These are phyloP conservation scores for Solanum paucissectum DNA, from an alignment of 257 asterid species.

Conservation along the genomic window DNA sequence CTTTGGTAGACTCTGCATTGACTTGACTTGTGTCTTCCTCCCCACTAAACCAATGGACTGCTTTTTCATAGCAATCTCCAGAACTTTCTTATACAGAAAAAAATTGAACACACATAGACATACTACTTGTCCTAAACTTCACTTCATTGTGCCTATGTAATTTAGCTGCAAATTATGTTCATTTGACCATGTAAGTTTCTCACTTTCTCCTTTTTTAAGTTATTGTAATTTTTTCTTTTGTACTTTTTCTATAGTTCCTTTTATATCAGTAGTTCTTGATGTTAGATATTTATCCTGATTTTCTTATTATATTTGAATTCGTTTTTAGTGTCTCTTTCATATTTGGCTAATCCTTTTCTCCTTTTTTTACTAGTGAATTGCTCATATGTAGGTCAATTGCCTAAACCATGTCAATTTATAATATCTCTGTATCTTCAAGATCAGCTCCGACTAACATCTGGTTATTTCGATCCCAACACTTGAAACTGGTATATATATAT, in stretches of 20 bases:
- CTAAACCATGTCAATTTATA: too few relatives aligned
- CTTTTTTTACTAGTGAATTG: background rate
- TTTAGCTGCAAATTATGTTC: background rate
- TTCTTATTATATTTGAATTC: background rate
- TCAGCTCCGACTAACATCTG: background rate
- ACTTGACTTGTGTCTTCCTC: too few relatives aligned
- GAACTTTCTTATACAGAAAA: background rate
- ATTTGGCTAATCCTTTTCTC: background rate
- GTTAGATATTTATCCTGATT: background rate
- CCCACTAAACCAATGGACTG: background rate
- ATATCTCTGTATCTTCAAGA: background rate
- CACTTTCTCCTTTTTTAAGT: background rate
- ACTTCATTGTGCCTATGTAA: background rate
- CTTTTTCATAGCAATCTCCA: background rate
- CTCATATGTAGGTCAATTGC: background rate
- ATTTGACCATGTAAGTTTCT: background rate
- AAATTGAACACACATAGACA: background rate
- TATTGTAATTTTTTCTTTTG: too few relatives aligned
- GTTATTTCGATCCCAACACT: background rate
- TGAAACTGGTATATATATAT: background rate
- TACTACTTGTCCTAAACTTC: background rate
- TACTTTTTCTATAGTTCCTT: too few relatives aligned
- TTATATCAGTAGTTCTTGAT: background rate
- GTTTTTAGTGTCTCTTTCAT: background rate
- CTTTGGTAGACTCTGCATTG: too few relatives aligned